A percentile compares a stretch with the other conserved stretches of the same genome.
Conservation (phyloP, 2,329 filamentous ascomycete genomes). For the Huntiella savannae region DNA sequence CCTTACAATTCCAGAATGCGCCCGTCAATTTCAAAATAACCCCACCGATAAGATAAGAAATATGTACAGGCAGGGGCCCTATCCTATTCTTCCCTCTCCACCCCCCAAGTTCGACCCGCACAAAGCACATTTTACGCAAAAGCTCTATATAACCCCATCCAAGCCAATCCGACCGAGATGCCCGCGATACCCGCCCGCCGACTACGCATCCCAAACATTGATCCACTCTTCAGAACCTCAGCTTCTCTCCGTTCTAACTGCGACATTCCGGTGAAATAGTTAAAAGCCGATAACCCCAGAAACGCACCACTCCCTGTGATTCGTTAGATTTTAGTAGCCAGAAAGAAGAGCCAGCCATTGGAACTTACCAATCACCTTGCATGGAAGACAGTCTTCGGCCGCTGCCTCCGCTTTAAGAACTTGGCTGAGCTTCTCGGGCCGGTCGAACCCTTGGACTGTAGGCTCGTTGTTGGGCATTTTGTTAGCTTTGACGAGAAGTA, state of each 20-base stretch:
- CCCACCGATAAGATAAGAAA: too few species aligned
- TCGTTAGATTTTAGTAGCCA: constrained; percentile 5
- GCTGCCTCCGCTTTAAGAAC: constrained; percentile 33
- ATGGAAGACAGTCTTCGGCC: constrained; percentile 49
- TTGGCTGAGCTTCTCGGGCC: constrained; percentile 41
- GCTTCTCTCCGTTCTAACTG: constrained; percentile 49
- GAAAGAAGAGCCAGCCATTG: background rate
- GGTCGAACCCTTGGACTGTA: constrained; percentile 34
- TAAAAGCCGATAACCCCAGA: constrained; percentile 56
- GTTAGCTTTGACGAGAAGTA: too few species aligned
- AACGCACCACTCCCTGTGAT: constrained; percentile 52
- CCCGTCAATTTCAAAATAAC: too few species aligned
- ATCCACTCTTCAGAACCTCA: constrained; percentile 48
- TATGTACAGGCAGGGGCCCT: too few species aligned
- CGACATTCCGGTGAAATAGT: constrained; percentile 53
- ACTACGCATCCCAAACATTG: constrained; percentile 53
- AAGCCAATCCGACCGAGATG: constrained; percentile 48
- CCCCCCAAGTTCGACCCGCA: background rate
- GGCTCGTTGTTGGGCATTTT: constrained; percentile 12
- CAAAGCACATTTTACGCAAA: background rate
- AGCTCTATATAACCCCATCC: constrained; percentile 47
- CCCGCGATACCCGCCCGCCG: constrained; percentile 46
- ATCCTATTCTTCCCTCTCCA: background rate
- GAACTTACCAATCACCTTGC: constrained; percentile 48
- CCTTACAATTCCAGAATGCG: too few species aligned